Evolutionary conservation across 805 yeast species (phyloP), one percentile per base, ranked within the genome.

Genomic region (Brettanomyces bruxellensis): DNA sequence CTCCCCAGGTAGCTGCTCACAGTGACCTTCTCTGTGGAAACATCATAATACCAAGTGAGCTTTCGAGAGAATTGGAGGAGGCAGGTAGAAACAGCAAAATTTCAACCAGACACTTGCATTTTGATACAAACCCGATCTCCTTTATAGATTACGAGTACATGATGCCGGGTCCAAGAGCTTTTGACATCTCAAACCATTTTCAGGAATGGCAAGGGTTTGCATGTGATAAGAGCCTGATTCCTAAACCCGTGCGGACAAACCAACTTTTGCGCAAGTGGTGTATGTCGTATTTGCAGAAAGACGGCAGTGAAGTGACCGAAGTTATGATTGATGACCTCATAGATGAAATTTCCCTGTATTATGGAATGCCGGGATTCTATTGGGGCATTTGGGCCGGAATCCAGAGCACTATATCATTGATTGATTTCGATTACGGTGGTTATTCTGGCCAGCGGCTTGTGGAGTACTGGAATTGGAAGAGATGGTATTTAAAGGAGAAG

Each of bases 371-470:
- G 0, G 93, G 91, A 1, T 81, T 84, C 56, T 84, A 82, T 59
- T 84, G 93, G 93, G 90, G 91, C 1, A 72, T 85, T 8, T 84
- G 93, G 93, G 79, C 89, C 2, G 81, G 80, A 49, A 84, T 85
- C 45, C 93, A 84, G 61, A 71, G 83, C 49, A 73, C 73, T 46
- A 76, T 81, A 23, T 81, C 88, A 2, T 72, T 76, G 28, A 83
- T 84, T 41, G 91, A 85, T 53, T 84, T 84, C 59, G 83, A 82
- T 57, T 84, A 85, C 58, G 70, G 75, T 4, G 66, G 70, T 9
- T 84, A 85, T 56, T 78, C 86, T 2, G 69, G 70, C 39, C 65
- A 69, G 45, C 68, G 93, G 48, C 67, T 85, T 43, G 70, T 71
- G 32, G 93, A 84, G 60, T 84, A 84, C 55, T 78, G 81, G 77